Evolutionary conservation across 208 protist species (phyloP), one percentile per base, ranked within the genome.

Genomic region (Phytomonas francai): DNA sequence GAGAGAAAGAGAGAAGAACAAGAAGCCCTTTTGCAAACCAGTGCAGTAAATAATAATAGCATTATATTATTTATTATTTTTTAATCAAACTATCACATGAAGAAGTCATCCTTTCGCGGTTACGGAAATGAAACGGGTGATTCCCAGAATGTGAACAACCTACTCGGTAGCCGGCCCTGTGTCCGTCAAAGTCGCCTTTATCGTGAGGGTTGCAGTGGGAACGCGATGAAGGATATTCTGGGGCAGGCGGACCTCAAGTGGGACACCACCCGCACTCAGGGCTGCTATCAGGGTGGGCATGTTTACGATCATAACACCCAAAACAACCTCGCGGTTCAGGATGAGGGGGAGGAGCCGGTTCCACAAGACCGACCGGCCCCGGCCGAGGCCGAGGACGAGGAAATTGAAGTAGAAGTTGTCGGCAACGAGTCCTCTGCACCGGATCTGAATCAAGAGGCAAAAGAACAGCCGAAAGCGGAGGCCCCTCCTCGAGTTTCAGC

Each of bases 91-190:
- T n/a, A n/a, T n/a, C n/a, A n/a, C n/a, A n/a, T n/a, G n/a, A n/a
- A n/a, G n/a, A n/a, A n/a, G n/a, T n/a, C n/a, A n/a, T n/a, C n/a
- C n/a, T n/a, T n/a, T n/a, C n/a, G n/a, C n/a, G n/a, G n/a, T n/a
- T n/a, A n/a, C n/a, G n/a, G n/a, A n/a, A n/a, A n/a, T n/a, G n/a
- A n/a, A n/a, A n/a, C n/a, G n/a, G n/a, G n/a, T n/a, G n/a, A n/a
- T n/a, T 91, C 89, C 14, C 86, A 93, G 71, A 96, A 96, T 63
- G 86, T 92, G 73, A 87, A 85, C 66, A 95, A 95, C 84, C 63
- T 89, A 30, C 77, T 95, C 32, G 89, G 89, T 51, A 82, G 90
- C 63, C 82, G 89, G n/a, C 87, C 89, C 3, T 93, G 89, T 65
- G 89, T 95, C n/a, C 87, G 89, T 4, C 89, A 95, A 77, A 91